Percentiles rank a stretch among this genome's conserved stretches.
phyloP scores from a whole-genome alignment of 345 rosid genomes.

The Alliaria petiolata region DNA sequence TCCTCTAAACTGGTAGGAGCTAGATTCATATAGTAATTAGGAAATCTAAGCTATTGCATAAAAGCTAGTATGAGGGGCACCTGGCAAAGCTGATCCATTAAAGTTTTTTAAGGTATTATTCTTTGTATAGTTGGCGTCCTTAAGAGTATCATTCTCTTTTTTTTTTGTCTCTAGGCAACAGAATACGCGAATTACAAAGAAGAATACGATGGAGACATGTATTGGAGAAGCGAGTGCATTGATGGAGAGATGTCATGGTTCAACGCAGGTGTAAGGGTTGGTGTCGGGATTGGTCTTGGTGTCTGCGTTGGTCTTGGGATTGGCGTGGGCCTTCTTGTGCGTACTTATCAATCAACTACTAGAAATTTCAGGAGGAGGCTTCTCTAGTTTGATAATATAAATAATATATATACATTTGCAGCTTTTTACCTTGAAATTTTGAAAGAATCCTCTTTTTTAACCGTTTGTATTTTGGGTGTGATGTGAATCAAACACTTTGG shows the following conservation, averaged over 20 bases:
- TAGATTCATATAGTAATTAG: not conserved
- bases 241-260: too few species aligned
- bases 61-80: not conserved
- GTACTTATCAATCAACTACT: too few species aligned
- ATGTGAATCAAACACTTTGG: constrained; percentile 4
- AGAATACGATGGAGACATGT: constrained; percentile 38
- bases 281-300: too few species aligned
- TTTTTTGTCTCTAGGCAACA: constrained; percentile 30
- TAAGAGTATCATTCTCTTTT: not conserved
- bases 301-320: too few species aligned
- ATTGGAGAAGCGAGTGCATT: constrained; percentile 33
- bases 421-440: constrained; percentile 6
- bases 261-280: too few species aligned
- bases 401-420: too few species aligned
- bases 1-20: not conserved
- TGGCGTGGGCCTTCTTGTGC: too few species aligned
- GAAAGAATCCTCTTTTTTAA: not conserved
- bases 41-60: not conserved
- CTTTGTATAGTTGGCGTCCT: not conserved
- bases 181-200: constrained; percentile 38
- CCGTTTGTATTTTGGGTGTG: constrained; percentile 5
- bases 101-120: not conserved
- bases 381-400: too few species aligned
- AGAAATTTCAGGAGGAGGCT: too few species aligned
- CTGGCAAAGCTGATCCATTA: not conserved